phyloP scores from a whole-genome alignment of 2,329 filamentous ascomycete genomes.

The Verticillium longisporum region DNA sequence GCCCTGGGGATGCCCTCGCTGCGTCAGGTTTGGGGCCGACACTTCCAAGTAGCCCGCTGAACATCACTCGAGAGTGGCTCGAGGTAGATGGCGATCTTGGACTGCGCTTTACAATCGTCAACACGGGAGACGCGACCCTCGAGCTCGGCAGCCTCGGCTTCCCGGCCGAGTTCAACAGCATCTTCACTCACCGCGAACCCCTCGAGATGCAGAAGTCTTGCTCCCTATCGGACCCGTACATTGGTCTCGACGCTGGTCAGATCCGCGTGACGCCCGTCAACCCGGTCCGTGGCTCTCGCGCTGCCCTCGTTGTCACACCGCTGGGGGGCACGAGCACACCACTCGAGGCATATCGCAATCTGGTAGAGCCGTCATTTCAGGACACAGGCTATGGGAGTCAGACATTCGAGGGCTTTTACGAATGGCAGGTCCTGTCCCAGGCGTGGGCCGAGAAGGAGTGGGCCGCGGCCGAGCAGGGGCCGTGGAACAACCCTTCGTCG shows the following conservation, averaged over 20 bases:
- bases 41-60: conserved; percentile 29
- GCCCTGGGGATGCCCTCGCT: conserved; percentile 22
- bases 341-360: conserved; percentile 49
- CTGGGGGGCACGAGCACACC: conserved; percentile 33
- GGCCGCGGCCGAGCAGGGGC: conserved; percentile 26
- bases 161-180: conserved; percentile 55
- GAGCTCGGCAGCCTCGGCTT: conserved; percentile 53
- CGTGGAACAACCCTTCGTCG: conserved; percentile 50
- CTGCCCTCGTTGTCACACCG: conserved; percentile 47
- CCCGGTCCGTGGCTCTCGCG: conserved; percentile 33
- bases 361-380: conserved; percentile 34
- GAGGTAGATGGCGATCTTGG: conserved; percentile 39
- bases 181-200: conserved; percentile 45
- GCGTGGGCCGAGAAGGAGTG: conserved; percentile 53
- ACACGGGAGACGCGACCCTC: conserved; percentile 28
- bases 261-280: conserved; percentile 44
- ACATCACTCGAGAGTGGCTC: conserved; percentile 45
- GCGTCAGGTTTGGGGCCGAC: conserved; percentile 34
- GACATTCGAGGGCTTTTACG: conserved; percentile 54
- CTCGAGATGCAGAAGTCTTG: conserved; percentile 42
- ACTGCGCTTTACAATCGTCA: conserved; percentile 43
- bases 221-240: conserved; percentile 48
- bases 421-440: conserved; percentile 48
- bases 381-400: conserved; percentile 41
- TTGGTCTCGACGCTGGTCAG: conserved; percentile 53